These are phyloP conservation scores for Aureobasidium pullulans DNA, from an alignment of 2,329 filamentous ascomycete genomes.

Conservation along the genomic window DNA sequence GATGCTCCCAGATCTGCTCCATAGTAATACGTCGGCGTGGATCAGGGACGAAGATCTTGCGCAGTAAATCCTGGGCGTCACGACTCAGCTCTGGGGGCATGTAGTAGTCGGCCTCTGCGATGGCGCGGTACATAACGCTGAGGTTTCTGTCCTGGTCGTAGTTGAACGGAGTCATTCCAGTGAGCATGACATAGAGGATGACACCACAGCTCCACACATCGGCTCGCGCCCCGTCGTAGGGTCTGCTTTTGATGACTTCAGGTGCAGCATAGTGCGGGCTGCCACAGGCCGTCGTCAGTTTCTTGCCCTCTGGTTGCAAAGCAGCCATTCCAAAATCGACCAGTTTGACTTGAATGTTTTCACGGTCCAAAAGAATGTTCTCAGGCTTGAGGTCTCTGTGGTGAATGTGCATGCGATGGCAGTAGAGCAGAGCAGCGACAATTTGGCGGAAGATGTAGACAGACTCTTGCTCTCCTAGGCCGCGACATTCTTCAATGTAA, in stretches of 20 bases:
- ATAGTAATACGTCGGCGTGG: constrained; percentile 74
- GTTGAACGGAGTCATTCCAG: constrained; percentile 73
- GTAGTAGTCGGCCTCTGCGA: constrained; percentile 42
- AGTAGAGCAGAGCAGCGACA: constrained; percentile 84
- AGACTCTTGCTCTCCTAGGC: constrained; percentile 71
- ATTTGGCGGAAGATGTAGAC: constrained; percentile 88
- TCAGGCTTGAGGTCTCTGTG: constrained; percentile 96
- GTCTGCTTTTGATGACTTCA: constrained; percentile 70
- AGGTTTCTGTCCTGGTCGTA: constrained; percentile 56
- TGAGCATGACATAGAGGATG: constrained; percentile 80
- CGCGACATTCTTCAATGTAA: constrained; percentile 68
- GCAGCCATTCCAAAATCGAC: constrained; percentile 98
- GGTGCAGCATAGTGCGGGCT: constrained; percentile 96
- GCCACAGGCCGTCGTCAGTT: constrained; percentile 82
- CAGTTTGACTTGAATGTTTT: constrained; percentile 72
- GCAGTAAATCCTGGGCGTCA: constrained; percentile 71
- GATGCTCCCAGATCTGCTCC: constrained; percentile 76
- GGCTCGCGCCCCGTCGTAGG: constrained; percentile 76
- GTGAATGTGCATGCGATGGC: constrained; percentile 89
- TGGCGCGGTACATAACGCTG: constrained; percentile 53
- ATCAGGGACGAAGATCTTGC: constrained; percentile 68
- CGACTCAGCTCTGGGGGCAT: constrained; percentile 46
- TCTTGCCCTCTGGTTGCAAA: constrained; percentile 70
- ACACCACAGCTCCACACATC: constrained; percentile 95
- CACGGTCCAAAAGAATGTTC: constrained; percentile 78